Conservation (phyloP, 306 rosid genomes). For the Begonia fuchsioides region DNA sequence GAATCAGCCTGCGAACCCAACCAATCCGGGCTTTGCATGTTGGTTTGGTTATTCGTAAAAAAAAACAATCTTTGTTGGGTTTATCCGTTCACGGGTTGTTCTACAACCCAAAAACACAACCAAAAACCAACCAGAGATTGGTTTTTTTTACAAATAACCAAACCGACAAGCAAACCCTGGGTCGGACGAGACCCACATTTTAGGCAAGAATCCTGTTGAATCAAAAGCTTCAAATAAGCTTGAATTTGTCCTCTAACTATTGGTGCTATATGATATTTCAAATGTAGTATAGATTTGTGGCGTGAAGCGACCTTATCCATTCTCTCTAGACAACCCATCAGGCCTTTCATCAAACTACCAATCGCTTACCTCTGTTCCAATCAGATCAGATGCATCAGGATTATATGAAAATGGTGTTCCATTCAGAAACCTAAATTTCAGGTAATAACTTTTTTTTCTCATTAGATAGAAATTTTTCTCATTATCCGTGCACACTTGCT, state of each 20-base stretch:
- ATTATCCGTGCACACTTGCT: constrained; percentile 11
- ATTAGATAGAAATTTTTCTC: constrained; percentile 1
- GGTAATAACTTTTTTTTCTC: background rate
- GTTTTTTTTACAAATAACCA: too few species aligned
- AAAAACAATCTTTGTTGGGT: too few species aligned
- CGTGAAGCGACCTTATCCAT: constrained; percentile 57
- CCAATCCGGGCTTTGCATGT: too few species aligned
- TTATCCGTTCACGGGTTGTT: too few species aligned
- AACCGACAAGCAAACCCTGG: too few species aligned
- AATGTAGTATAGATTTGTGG: constrained; percentile 34
- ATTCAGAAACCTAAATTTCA: background rate
- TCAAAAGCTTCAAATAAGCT: background rate
- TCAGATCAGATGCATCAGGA: constrained; percentile 28
- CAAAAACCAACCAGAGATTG: too few species aligned
- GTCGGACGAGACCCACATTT: too few species aligned
- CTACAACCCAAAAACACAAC: too few species aligned
- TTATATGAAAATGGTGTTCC: background rate
- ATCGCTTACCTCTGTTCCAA: constrained; percentile 21
- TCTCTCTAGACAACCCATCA: constrained; percentile 30
- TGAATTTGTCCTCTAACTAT: background rate
- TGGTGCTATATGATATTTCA: background rate
- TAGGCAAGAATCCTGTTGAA: too few species aligned
- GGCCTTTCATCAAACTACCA: constrained; percentile 26
- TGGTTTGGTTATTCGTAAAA: too few species aligned
- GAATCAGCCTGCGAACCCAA: too few species aligned